Base-by-base conservation (phyloP, 1,284 basidiomycete species). In the Phylloboletellus chloephorus region DNA sequence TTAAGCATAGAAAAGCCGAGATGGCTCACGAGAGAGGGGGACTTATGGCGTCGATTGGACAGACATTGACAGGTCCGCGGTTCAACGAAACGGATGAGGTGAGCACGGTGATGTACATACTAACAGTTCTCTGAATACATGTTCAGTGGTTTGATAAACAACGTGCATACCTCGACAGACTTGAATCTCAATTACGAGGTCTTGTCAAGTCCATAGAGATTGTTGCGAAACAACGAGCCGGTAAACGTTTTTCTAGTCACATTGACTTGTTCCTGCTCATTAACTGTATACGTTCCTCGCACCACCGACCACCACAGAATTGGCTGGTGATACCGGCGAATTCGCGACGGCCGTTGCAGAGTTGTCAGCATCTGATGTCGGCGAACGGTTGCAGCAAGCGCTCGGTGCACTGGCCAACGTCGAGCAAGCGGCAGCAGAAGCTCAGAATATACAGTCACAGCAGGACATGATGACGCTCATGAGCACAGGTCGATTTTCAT, bases 21-120 rank as follows among this genome's bases (percentile, higher is more conserved):
- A 69, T 79, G 31, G 75, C 80, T 5, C 74, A 83, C 47, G 82
- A 87, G 59, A 74, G 79, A 43, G 82, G 86, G 7, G 88, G 89
- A 0, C 62, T 92, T 26, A 78, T 94, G 67, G 78, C 84, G 3
- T 77, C 78, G n/a, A 76, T 90, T 51, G 86, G 79, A 21, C 86
- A 88, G 57, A 77, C 78, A 1, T 69, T 93, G 40, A 67, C 86
- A 7, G 92, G 90, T 1, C 80, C 88, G 7, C 79, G 86, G 41
- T 99, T 95, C 61, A 74, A 88, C 51, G 95, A 99, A 65, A 87
- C 81, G 11, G 95, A 98, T 57, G 93, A 97, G 65, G 88, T 86
- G 52, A 44, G 69, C 38, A 39, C 37, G 32, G 29, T 30, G 19
- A 23, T 37, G 12, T 3, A 25, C 12, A 5, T 16, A 12, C 12